These are phyloP conservation scores for Trichoderma guizhouense DNA, from an alignment of 2,329 filamentous ascomycete species.

Conservation along the genomic window DNA sequence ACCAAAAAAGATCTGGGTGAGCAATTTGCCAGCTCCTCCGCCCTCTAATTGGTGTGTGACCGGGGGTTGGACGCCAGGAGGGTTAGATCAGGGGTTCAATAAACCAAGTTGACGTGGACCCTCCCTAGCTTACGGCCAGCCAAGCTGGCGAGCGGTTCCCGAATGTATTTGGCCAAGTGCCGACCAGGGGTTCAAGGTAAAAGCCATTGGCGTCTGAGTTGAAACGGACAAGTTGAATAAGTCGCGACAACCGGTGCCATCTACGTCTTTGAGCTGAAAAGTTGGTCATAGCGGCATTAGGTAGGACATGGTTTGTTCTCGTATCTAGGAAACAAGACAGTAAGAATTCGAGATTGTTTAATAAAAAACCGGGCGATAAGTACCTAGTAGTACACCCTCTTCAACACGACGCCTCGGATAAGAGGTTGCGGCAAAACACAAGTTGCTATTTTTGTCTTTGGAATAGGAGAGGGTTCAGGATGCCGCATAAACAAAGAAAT, in stretches of 20 bases:
- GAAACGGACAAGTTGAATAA: not conserved
- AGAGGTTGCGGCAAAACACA: not conserved
- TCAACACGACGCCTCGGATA: not conserved
- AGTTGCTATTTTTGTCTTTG: not conserved
- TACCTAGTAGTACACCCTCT: not conserved
- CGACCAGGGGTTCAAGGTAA: constrained; percentile 12
- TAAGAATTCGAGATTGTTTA: not conserved
- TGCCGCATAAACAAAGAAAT: not conserved
- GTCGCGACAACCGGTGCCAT: not conserved
- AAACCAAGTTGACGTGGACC: constrained; percentile 20
- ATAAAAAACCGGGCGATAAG: not conserved
- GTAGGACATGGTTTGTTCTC: not conserved
- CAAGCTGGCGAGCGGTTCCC: constrained; percentile 3
- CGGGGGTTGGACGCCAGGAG: not conserved
- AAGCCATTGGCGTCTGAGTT: constrained; percentile 6
- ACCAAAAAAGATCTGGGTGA: constrained; percentile 2
- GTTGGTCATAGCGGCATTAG: not conserved
- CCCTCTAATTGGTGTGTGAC: constrained; percentile 11
- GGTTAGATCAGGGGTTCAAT: constrained; percentile 17
- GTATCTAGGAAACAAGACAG: not conserved
- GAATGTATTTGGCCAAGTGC: constrained; percentile 15
- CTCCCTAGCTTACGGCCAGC: constrained; percentile 8
- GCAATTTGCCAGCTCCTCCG: not conserved
- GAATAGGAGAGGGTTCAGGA: not conserved
- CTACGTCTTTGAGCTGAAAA: not conserved